A percentile compares a stretch with the other conserved stretches of the same genome.
Evolutionary conservation across 208 protist genomes (phyloP).

Genomic region (Leishmania lainsoni): DNA sequence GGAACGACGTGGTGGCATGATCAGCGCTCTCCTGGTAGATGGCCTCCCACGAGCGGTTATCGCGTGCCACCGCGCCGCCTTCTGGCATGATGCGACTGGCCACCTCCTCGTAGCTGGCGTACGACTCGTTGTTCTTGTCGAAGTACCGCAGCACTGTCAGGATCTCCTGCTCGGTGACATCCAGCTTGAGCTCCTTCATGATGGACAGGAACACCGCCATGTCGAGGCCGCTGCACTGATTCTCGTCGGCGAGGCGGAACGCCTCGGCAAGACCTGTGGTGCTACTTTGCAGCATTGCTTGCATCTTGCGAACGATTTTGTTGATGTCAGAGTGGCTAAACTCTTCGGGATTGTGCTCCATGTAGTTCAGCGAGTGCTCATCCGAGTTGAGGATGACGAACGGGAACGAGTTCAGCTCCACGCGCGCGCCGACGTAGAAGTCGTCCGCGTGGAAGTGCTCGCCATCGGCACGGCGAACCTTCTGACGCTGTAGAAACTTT

Average conservation of each 20-base stretch:
- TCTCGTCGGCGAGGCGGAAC: constrained; percentile 73
- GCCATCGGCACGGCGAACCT: constrained; percentile 66
- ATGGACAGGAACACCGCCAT: constrained; percentile 84
- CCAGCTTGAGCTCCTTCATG: constrained; percentile 64
- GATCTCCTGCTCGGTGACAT: constrained; percentile 91
- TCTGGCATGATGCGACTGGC: constrained; percentile 77
- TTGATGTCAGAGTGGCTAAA: constrained; percentile 91
- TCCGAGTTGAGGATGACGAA: constrained; percentile 90
- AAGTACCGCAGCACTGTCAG: constrained; percentile 92
- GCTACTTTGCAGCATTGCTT: constrained; percentile 83
- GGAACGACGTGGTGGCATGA: constrained; percentile 59
- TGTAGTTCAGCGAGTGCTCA: constrained; percentile 90
- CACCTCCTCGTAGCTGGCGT: constrained; percentile 91
- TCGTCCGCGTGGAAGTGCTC: constrained; percentile 71
- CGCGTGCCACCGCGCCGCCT: constrained; percentile 45
- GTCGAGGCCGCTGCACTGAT: constrained; percentile 56
- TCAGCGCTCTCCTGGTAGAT: constrained; percentile 77
- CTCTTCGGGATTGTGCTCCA: constrained; percentile 89
- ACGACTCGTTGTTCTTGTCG: constrained; percentile 90
- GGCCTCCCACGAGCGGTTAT: constrained; percentile 59
- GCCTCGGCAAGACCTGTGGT: constrained; percentile 81
- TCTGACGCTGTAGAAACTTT: constrained; percentile 92
- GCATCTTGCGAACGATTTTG: constrained; percentile 85
- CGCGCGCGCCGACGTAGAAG: constrained; percentile 87
- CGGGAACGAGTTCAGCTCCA: constrained; percentile 75